Conservation (phyloP, 768 basidiomycete species). For the Sporobolomyces phaffii region DNA sequence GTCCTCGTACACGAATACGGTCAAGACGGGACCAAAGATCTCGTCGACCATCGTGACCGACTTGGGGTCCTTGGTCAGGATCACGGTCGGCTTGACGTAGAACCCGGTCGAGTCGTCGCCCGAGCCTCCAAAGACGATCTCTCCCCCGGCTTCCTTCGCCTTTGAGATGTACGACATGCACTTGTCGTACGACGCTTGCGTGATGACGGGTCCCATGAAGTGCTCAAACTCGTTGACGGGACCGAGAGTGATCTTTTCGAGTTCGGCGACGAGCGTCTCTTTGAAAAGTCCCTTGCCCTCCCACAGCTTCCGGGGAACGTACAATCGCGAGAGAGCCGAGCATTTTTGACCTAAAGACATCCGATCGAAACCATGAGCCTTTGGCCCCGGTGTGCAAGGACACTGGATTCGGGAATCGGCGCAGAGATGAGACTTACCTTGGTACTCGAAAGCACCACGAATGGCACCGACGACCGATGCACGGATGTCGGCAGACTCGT, state of each 20-base stretch:
- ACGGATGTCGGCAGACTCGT: slow-evolving; percentile 73
- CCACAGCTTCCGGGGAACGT: slow-evolving; percentile 85
- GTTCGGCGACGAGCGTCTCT: slow-evolving; percentile 65
- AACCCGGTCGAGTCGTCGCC: slow-evolving; percentile 83
- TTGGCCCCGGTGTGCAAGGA: no score
- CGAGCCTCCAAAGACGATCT: slow-evolving; percentile 77
- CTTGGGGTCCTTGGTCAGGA: slow-evolving; percentile 81
- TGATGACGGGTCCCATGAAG: slow-evolving; percentile 96
- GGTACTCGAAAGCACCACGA: slow-evolving; percentile 89
- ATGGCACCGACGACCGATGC: slow-evolving; percentile 87
- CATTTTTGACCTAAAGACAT: slow-evolving; percentile 75
- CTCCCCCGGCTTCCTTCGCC: slow-evolving; percentile 81
- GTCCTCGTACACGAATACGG: slow-evolving; percentile 86
- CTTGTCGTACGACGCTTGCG: slow-evolving; percentile 80
- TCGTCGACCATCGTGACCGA: slow-evolving; percentile 87
- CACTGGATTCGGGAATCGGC: no score
- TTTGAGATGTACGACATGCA: slow-evolving; percentile 73
- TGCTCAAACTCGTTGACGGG: slow-evolving; percentile 65
- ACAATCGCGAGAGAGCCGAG: slow-evolving; percentile 83
- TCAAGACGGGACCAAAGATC: slow-evolving; percentile 93
- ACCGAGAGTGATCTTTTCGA: slow-evolving; percentile 80
- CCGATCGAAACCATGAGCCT: neutral
- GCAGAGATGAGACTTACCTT: slow-evolving; percentile 66
- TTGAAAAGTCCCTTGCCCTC: slow-evolving; percentile 65
- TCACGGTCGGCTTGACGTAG: slow-evolving; percentile 90